Evolutionary conservation across 164 flowering plant species (phyloP).

Genomic region (Piper longum): DNA sequence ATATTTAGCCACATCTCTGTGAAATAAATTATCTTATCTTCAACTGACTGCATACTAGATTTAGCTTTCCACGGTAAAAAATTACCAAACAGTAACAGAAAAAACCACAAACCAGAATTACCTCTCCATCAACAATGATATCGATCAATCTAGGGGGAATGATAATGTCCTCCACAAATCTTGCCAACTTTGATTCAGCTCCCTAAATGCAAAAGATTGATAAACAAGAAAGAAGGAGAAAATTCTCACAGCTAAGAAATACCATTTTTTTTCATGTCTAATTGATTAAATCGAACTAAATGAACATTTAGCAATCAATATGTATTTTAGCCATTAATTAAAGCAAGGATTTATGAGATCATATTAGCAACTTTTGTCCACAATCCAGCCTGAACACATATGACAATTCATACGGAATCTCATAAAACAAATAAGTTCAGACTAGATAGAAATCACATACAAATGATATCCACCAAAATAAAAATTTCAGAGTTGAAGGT

Average conservation of each 20-base stretch:
- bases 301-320: background rate
- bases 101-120: slow-evolving; percentile 12
- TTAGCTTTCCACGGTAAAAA: background rate
- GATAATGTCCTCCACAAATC: slow-evolving; percentile 91
- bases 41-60: background rate
- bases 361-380: no score
- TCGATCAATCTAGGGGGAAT: slow-evolving; percentile 95
- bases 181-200: slow-evolving; percentile 79
- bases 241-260: background rate
- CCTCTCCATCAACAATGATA: slow-evolving; percentile 96
- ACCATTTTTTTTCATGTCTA: background rate
- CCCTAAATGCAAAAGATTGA: slow-evolving; percentile 24
- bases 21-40: no score
- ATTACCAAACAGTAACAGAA: no score
- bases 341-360: background rate
- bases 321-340: no score
- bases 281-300: background rate
- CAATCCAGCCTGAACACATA: no score
- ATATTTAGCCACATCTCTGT: background rate
- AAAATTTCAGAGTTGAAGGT: background rate
- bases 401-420: background rate
- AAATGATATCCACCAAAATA: background rate
- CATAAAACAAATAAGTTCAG: background rate
- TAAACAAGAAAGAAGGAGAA: background rate
- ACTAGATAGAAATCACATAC: no score